Evolutionary conservation across 2,329 filamentous ascomycete genomes (phyloP).

Genomic region (Calonectria honghensis): DNA sequence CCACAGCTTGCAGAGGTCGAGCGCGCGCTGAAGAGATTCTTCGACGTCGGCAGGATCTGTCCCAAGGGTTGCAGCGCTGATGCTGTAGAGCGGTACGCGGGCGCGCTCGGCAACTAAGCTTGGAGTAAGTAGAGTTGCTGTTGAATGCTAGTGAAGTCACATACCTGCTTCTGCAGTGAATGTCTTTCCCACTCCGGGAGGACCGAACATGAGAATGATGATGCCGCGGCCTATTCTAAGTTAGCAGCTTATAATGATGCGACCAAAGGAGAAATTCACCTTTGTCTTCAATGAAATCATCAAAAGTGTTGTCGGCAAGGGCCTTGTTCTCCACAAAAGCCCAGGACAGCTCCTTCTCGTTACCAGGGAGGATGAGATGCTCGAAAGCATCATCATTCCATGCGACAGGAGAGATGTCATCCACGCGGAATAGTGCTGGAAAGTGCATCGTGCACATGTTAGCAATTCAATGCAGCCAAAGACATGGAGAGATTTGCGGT

Average conservation of each 20-base stretch:
- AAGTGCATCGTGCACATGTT: not conserved
- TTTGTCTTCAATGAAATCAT: constrained; percentile 35
- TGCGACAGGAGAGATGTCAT: not conserved
- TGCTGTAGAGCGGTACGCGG: constrained; percentile 41
- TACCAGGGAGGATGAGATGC: constrained; percentile 19
- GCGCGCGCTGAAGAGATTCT: constrained; percentile 31
- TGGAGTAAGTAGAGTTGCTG: not conserved
- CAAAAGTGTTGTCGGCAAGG: constrained; percentile 15
- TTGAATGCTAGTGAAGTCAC: not conserved
- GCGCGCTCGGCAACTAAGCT: constrained; percentile 36
- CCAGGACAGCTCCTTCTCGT: constrained; percentile 28
- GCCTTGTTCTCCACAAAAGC: constrained; percentile 30
- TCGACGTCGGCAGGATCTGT: constrained; percentile 20
- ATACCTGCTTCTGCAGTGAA: constrained; percentile 51
- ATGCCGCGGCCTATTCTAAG: constrained; percentile 41
- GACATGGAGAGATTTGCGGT: not conserved
- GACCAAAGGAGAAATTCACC: not conserved
- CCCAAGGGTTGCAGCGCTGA: constrained; percentile 40
- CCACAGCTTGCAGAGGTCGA: constrained; percentile 49
- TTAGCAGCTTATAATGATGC: not conserved
- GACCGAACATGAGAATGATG: constrained; percentile 56
- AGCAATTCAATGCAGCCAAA: not conserved
- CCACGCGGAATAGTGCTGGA: constrained; percentile 17
- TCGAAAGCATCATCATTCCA: constrained; percentile 32
- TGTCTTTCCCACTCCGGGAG: constrained; percentile 56